phyloP scores from a whole-genome alignment of 805 yeast species.

The Candida caryicola region DNA sequence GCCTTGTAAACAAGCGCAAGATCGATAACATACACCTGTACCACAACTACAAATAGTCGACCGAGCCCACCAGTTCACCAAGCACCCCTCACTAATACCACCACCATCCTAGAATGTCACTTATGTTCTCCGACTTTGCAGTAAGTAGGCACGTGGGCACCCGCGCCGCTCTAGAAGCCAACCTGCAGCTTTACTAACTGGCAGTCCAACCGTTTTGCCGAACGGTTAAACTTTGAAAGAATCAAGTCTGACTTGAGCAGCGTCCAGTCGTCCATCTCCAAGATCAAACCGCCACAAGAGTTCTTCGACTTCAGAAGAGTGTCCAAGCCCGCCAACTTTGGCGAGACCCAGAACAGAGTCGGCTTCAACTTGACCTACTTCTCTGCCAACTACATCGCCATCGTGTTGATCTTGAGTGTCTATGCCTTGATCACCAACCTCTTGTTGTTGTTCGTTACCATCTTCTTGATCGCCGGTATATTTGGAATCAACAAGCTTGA shows the following conservation, averaged over 20 bases:
- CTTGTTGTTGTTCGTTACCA: constrained; percentile 77
- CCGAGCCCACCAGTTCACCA: no score
- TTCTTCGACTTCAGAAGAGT: constrained; percentile 88
- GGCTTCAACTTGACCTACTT: constrained; percentile 82
- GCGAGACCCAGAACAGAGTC: constrained; percentile 86
- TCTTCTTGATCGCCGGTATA: constrained; percentile 69
- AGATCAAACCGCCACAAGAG: constrained; percentile 86
- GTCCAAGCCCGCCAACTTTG: constrained; percentile 86
- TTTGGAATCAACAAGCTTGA: constrained; percentile 73
- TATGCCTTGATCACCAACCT: constrained; percentile 87
- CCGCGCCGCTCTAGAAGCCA: constrained; percentile 3
- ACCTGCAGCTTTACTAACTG: constrained; percentile 14
- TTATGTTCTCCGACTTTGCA: constrained; percentile 8
- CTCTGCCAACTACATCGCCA: constrained; percentile 78
- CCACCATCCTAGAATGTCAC: constrained; percentile 8
- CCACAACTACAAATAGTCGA: no score
- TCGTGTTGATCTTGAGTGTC: constrained; percentile 68
- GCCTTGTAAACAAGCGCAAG: neutral
- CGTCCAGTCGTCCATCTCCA: constrained; percentile 62
- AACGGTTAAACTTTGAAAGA: constrained; percentile 24
- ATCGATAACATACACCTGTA: no score
- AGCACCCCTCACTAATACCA: no score
- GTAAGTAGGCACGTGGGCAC: constrained; percentile 2
- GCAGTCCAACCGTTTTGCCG: constrained; percentile 16
- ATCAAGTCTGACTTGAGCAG: constrained; percentile 29